Evolutionary conservation across 805 yeast genomes (phyloP).

Genomic region (Metschnikowia lachancei): DNA sequence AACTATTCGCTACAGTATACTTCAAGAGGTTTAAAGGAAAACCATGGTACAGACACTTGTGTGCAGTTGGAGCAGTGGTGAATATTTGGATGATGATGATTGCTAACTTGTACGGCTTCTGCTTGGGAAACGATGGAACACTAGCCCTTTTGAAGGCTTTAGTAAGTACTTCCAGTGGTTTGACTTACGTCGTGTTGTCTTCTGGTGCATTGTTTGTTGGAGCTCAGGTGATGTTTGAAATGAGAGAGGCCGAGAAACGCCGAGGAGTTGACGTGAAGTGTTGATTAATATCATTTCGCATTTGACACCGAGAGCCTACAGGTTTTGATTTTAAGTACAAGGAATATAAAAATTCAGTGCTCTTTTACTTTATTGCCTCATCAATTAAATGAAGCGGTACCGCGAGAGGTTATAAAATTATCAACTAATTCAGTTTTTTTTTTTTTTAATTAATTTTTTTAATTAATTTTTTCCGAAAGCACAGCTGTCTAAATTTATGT

Average conservation of each 20-base stretch:
- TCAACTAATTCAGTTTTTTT: not conserved
- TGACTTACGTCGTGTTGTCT: constrained; percentile 58
- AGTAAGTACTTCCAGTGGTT: constrained; percentile 68
- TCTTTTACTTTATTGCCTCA: not conserved
- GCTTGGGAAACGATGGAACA: constrained; percentile 88
- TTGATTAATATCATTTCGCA: constrained; percentile 22
- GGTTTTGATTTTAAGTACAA: too few species aligned
- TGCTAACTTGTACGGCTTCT: constrained; percentile 92
- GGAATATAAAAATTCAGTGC: not conserved
- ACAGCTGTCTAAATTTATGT: too few species aligned
- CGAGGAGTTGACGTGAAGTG: constrained; percentile 81
- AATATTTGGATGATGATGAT: constrained; percentile 98
- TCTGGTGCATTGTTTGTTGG: constrained; percentile 73
- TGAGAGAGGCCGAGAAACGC: constrained; percentile 82
- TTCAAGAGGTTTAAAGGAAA: constrained; percentile 39
- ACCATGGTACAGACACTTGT: constrained; percentile 76
- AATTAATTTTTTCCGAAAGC: too few species aligned
- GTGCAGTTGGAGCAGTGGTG: constrained; percentile 83
- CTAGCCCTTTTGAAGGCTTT: constrained; percentile 60
- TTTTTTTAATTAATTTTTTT: too few species aligned
- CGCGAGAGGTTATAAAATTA: not conserved
- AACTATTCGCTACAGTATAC: constrained; percentile 57
- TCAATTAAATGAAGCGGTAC: too few species aligned
- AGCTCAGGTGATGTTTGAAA: constrained; percentile 90
- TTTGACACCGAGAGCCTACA: too few species aligned